Conservation (phyloP, 345 rosid species). For the Corchorus olitorius region DNA sequence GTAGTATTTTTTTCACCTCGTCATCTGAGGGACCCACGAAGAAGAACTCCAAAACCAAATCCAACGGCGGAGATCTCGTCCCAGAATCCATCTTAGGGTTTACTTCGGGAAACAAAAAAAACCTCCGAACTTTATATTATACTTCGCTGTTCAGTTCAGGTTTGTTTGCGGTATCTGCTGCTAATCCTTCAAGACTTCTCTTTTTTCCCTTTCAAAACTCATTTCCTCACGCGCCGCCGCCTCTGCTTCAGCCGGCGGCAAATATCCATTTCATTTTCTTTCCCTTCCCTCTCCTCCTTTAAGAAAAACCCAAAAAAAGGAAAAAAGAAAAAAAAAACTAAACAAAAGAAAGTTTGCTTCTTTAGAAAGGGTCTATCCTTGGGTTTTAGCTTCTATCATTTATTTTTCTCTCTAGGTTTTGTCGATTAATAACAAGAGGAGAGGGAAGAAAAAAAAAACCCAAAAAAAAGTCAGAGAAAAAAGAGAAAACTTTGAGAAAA, state of each 20-base stretch:
- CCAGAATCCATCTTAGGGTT: slow-evolving; percentile 30
- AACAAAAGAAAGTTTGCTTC: slow-evolving; percentile 10
- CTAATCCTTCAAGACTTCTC: background rate
- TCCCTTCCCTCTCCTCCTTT: slow-evolving; percentile 55
- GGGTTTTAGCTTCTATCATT: slow-evolving; percentile 5
- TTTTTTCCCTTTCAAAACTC: slow-evolving; percentile 12
- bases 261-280: slow-evolving; percentile 31
- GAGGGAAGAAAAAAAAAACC: slow-evolving; percentile 56
- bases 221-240: slow-evolving; percentile 52
- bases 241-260: slow-evolving; percentile 51
- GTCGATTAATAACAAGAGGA: slow-evolving; percentile 58
- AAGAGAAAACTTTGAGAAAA: background rate
- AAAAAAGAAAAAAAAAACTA: slow-evolving; percentile 23
- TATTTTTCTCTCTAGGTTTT: slow-evolving; percentile 32
- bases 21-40: slow-evolving; percentile 19
- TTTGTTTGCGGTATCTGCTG: slow-evolving; percentile 17
- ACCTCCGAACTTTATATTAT: background rate
- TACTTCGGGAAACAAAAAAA: slow-evolving; percentile 13
- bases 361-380: slow-evolving; percentile 15
- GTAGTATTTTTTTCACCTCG: background rate
- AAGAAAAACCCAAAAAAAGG: slow-evolving; percentile 20
- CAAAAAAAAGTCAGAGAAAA: slow-evolving; percentile 15
- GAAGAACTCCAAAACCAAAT: slow-evolving; percentile 1
- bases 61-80: slow-evolving; percentile 36
- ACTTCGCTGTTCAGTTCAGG: slow-evolving; percentile 19